Base-by-base conservation (phyloP, 1,284 basidiomycete species). In the Trichosporon inkin region DNA sequence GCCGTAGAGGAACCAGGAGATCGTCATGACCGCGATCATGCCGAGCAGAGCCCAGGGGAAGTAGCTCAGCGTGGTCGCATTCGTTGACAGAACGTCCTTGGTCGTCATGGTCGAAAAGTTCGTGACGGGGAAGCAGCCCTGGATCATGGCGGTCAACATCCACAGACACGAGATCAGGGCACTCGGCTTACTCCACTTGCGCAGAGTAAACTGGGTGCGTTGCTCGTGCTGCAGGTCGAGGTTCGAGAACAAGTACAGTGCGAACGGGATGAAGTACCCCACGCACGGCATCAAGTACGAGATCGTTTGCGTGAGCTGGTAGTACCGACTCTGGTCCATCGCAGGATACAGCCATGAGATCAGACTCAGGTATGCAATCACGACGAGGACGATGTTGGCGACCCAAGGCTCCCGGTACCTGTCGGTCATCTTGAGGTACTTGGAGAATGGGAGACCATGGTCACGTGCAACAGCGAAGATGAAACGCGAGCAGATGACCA, bases 401-500 rank as follows among this genome's bases (percentile, higher is more conserved):
- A 72, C 62, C 20, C 70, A 65, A 2, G 77, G 77, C 54, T 71
- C 65, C 41, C 69, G 70, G 36, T 67, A 47, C 16, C 62, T 53
- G 62, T 76, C 75, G 7, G 76, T 75, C 22, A 64, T 54, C 41
- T 68, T 67, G 58, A 78, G 70, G 28, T 60, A 47, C 34, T 72
- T 66, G 1, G 73, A 71, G 55, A 76, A 79, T 0, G 77, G 77
- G 57, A 78, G 66, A 17, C 75, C 76, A 39, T 75, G 74, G 59
- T 79, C 77, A 39, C 77, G 68, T 10, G 75, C 76, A 7, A 75
- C 62, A 20, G 77, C 71, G 56, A 76, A 79, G 17, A 76, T 65
- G 69, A 78, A 79, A 54, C 77, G 69, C 13, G 75, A 74, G 11
- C 73, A 72, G 4, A 76, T 72, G 66, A 78, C 76, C 11, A 79